Conservation (phyloP, 352 stramenopile genomes). For the Phytophthora syringae region DNA sequence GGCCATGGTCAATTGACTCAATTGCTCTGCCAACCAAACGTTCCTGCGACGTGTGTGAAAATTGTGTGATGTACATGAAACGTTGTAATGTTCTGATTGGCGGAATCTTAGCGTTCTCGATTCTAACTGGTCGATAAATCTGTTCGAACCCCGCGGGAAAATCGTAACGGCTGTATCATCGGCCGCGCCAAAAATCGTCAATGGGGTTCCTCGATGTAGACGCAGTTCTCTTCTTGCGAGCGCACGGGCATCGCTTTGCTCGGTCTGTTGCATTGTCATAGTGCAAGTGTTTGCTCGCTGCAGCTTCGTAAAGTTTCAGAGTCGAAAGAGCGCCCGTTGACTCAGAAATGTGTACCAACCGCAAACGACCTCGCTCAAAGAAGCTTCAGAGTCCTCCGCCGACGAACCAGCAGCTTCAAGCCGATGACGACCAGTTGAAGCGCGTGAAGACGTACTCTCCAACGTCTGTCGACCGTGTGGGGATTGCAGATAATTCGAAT, state of each 20-base stretch:
- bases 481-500: conserved; percentile 16
- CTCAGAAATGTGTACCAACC: conserved; percentile 32
- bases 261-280: not conserved
- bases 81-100: conserved; percentile 42
- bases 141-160: conserved; percentile 22
- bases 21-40: conserved; percentile 34
- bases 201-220: conserved; percentile 16
- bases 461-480: conserved; percentile 24
- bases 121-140: conserved; percentile 49
- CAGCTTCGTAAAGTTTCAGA: conserved; percentile 1
- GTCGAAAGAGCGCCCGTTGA: not conserved
- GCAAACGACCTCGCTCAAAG: conserved; percentile 29
- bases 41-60: conserved; percentile 27
- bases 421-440: conserved; percentile 19
- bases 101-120: conserved; percentile 25
- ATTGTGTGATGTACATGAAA: conserved; percentile 8
- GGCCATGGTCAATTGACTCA: conserved; percentile 41
- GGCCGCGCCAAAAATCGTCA: conserved; percentile 36
- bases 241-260: conserved; percentile 10
- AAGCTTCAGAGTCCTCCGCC: conserved; percentile 19
- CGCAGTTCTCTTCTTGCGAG: conserved; percentile 44
- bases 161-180: conserved; percentile 18
- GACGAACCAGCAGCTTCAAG: conserved; percentile 19
- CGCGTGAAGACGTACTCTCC: conserved; percentile 33
- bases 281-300: conserved; percentile 14